phyloP scores from a whole-genome alignment of 257 asterid species.

The Solanum lignicaule region DNA sequence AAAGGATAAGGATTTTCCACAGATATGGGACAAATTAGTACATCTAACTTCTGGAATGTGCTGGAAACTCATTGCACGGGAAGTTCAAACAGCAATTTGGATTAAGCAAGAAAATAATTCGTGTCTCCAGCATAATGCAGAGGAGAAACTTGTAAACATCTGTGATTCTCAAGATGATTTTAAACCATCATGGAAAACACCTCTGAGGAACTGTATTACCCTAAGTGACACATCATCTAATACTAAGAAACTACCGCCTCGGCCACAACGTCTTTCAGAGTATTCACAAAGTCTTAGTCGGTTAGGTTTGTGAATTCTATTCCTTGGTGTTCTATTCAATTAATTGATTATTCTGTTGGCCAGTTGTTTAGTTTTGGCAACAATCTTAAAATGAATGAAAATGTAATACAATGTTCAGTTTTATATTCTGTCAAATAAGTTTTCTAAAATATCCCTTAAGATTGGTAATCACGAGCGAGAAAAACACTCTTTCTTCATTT shows the following conservation, averaged over 20 bases:
- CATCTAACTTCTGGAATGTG: conserved; percentile 80
- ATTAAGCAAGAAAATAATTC: conserved; percentile 47
- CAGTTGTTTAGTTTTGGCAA: not conserved
- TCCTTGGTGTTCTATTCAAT: not conserved
- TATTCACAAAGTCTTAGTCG: conserved; percentile 47
- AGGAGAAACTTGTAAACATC: conserved; percentile 35
- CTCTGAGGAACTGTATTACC: conserved; percentile 43
- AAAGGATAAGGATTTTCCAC: conserved; percentile 78
- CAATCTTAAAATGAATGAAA: not conserved
- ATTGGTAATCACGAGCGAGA: not conserved
- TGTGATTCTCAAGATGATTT: conserved; percentile 49
- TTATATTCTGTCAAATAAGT: not conserved
- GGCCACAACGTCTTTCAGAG: conserved; percentile 78
- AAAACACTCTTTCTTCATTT: too few relatives aligned
- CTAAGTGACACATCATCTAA: conserved; percentile 11
- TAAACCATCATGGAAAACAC: conserved; percentile 48
- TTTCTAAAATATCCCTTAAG: not conserved
- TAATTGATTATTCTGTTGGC: not conserved
- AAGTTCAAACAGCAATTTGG: conserved; percentile 95
- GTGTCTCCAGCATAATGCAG: conserved; percentile 52
- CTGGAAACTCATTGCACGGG: conserved; percentile 87
- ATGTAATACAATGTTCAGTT: not conserved
- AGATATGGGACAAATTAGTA: conserved; percentile 71
- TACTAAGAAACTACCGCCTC: conserved; percentile 44
- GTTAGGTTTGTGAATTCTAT: conserved; percentile 36